Evolutionary conservation across 768 basidiomycete species (phyloP).

Genomic region (Lenzites betulinus): DNA sequence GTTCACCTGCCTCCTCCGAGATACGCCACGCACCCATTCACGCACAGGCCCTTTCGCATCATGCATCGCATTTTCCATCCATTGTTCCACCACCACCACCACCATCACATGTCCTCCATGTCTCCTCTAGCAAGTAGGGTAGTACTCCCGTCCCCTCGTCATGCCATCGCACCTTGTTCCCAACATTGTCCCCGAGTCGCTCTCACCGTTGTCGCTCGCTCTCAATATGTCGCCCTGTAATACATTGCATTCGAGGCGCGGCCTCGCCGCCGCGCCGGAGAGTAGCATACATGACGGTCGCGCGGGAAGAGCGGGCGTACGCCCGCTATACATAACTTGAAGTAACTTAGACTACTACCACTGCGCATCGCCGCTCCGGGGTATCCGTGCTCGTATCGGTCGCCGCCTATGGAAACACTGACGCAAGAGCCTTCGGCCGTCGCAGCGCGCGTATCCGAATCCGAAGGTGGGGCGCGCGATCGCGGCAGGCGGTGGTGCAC

Average conservation of each 20-base stretch:
- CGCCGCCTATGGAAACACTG: background rate
- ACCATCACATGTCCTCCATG: conserved; percentile 19
- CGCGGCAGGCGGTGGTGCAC: background rate
- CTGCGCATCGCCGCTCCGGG: background rate
- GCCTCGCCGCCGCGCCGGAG: conserved; percentile 1
- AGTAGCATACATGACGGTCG: conserved; percentile 1
- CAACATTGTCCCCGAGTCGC: conserved; percentile 15
- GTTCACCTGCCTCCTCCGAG: background rate
- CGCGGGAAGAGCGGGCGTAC: background rate
- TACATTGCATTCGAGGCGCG: conserved; percentile 7
- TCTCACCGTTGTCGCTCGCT: conserved; percentile 21
- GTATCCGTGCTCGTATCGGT: background rate
- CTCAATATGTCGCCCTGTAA: conserved; percentile 16
- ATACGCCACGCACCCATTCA: conserved; percentile 6
- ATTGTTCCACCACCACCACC: conserved; percentile 17
- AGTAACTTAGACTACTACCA: no score
- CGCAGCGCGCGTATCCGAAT: background rate
- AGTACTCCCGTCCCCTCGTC: conserved; percentile 8
- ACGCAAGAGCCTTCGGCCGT: background rate
- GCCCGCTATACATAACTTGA: background rate
- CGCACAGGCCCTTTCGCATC: conserved; percentile 8
- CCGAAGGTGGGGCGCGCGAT: background rate
- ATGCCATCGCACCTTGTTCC: conserved; percentile 9
- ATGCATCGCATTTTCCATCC: conserved; percentile 13
- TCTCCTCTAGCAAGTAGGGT: conserved; percentile 17